phyloP scores from a whole-genome alignment of 768 basidiomycete species.

The Porphyrellus cyaneotinctus region DNA sequence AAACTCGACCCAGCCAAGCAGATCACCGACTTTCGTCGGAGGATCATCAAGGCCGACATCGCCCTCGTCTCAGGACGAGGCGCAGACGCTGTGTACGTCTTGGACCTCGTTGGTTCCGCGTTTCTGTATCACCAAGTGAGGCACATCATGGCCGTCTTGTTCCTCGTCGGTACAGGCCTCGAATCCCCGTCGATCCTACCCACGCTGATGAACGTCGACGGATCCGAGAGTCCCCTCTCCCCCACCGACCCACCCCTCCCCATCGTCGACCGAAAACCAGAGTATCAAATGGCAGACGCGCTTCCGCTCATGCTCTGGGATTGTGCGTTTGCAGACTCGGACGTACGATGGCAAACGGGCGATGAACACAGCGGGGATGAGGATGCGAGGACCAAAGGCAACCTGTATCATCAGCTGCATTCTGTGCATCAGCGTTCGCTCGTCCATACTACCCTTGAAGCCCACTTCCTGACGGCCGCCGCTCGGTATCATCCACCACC shows the following conservation, averaged over 20 bases:
- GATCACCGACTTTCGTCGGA: constrained; percentile 71
- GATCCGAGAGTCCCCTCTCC: constrained; percentile 8
- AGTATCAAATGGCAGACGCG: constrained; percentile 91
- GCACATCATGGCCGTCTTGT: constrained; percentile 88
- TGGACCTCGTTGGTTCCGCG: constrained; percentile 83
- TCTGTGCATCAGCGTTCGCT: constrained; percentile 56
- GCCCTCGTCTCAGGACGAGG: constrained; percentile 36
- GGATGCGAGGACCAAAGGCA: constrained; percentile 29
- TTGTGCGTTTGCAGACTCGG: constrained; percentile 65
- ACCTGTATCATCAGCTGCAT: constrained; percentile 51
- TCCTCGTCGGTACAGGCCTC: constrained; percentile 79
- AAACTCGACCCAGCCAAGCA: constrained; percentile 92
- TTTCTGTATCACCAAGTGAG: constrained; percentile 96
- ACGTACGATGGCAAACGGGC: constrained; percentile 71
- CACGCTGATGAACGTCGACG: constrained; percentile 67
- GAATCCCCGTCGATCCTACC: constrained; percentile 70
- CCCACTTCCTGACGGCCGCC: constrained; percentile 61
- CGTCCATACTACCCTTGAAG: constrained; percentile 59
- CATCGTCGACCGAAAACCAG: constrained; percentile 70
- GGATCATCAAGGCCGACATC: constrained; percentile 65
- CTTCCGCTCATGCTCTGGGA: constrained; percentile 92
- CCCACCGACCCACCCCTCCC: constrained; percentile 33
- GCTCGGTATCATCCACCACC: constrained; percentile 46
- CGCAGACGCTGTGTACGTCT: constrained; percentile 50
- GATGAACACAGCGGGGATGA: constrained; percentile 28